Percentiles rank a stretch among this genome's conserved stretches.
phyloP scores from a whole-genome alignment of 306 rosid species.

The Trifolium pratense region DNA sequence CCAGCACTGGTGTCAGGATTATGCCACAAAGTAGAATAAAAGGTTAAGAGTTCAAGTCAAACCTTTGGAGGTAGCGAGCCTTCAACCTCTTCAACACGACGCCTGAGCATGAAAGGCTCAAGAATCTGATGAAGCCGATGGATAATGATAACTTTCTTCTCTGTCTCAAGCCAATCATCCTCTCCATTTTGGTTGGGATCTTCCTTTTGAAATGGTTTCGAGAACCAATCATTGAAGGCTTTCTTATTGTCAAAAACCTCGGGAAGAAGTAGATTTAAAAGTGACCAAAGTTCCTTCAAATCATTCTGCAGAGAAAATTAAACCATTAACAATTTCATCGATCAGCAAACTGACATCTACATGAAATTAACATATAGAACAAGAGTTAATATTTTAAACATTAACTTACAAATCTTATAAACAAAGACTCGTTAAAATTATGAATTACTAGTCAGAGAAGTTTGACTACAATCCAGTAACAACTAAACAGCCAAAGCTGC shows the following conservation, averaged over 20 bases:
- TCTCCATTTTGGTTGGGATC: slow-evolving; percentile 76
- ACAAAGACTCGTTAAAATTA: slow-evolving; percentile 1
- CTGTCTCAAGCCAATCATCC: slow-evolving; percentile 99
- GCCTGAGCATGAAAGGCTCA: slow-evolving; percentile 99
- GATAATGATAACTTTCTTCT: slow-evolving; percentile 90
- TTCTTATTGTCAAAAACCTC: slow-evolving; percentile 97
- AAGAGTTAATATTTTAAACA: slow-evolving; percentile 8
- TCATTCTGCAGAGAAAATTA: slow-evolving; percentile 76
- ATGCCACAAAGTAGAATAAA: slow-evolving; percentile 25
- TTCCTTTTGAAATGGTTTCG: slow-evolving; percentile 97
- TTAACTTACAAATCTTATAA: background rate
- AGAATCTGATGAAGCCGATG: slow-evolving; percentile 99
- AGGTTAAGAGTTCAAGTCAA: slow-evolving; percentile 39
- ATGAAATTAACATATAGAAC: slow-evolving; percentile 20
- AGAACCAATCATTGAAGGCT: slow-evolving; percentile 98
- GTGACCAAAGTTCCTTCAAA: slow-evolving; percentile 98
- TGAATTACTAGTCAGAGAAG: slow-evolving; percentile 20
- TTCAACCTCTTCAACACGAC: slow-evolving; percentile 99
- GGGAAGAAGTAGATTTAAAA: slow-evolving; percentile 94
- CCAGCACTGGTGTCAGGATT: slow-evolving; percentile 45
- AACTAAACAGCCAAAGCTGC: slow-evolving; percentile 15
- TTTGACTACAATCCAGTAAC: slow-evolving; percentile 19
- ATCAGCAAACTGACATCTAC: background rate
- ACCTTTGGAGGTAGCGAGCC: slow-evolving; percentile 98
- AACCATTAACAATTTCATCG: slow-evolving; percentile 35